Conservation (phyloP, 768 basidiomycete species). For the Leccinum olivaceopallidum region DNA sequence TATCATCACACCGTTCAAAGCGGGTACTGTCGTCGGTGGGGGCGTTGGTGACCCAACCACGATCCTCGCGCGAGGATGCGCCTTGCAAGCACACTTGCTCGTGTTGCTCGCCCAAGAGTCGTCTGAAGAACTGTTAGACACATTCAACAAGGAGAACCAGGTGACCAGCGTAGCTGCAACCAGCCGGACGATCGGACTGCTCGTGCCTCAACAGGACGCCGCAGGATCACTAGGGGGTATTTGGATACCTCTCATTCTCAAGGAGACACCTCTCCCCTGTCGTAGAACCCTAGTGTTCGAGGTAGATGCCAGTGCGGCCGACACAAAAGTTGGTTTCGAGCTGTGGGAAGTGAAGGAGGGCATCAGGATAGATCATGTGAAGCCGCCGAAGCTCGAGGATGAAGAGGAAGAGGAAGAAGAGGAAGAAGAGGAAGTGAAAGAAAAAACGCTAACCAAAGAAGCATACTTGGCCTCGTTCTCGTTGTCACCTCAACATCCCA, state of each 20-base stretch:
- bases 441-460: slow-evolving; percentile 59
- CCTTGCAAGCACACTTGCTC: slow-evolving; percentile 69
- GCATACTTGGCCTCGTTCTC: slow-evolving; percentile 41
- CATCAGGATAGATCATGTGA: slow-evolving; percentile 60
- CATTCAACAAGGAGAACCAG: slow-evolving; percentile 46
- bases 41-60: slow-evolving; percentile 78
- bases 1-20: slow-evolving; percentile 63
- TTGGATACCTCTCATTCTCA: slow-evolving; percentile 65
- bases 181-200: slow-evolving; percentile 59
- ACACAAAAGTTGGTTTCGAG: slow-evolving; percentile 55
- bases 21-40: slow-evolving; percentile 68
- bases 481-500: slow-evolving; percentile 38
- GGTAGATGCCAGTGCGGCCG: slow-evolving; percentile 46
- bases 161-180: slow-evolving; percentile 54
- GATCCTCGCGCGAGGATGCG: slow-evolving; percentile 74
- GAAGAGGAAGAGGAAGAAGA: slow-evolving; percentile 36
- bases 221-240: slow-evolving; percentile 52
- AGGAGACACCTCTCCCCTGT: slow-evolving; percentile 67
- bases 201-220: slow-evolving; percentile 54
- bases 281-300: slow-evolving; percentile 61
- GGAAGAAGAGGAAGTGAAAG: slow-evolving; percentile 61
- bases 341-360: slow-evolving; percentile 78
- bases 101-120: slow-evolving; percentile 47
- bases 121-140: slow-evolving; percentile 49
- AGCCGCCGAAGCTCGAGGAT: slow-evolving; percentile 44